phyloP scores from a whole-genome alignment of 805 yeast species.

The Kuraishia molischiana region DNA sequence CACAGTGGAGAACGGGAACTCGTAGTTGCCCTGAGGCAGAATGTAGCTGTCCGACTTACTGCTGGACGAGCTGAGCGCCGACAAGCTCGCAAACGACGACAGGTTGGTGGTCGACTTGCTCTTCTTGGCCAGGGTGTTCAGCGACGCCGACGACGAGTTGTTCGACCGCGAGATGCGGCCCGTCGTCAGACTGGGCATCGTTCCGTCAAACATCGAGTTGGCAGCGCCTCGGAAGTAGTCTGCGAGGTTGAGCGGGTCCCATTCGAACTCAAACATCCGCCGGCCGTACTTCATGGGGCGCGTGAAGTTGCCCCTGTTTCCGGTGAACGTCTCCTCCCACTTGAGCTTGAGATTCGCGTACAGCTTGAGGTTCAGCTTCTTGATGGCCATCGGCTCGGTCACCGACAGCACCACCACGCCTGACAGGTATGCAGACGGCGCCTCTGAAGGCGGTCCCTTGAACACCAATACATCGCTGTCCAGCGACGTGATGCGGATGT shows the following conservation, averaged over 20 bases:
- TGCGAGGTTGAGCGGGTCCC: constrained; percentile 64
- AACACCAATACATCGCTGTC: constrained; percentile 75
- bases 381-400: constrained; percentile 64
- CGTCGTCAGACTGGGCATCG: constrained; percentile 15
- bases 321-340: constrained; percentile 46
- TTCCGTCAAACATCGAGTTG: background rate
- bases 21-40: constrained; percentile 71
- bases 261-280: constrained; percentile 61
- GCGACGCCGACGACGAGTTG: constrained; percentile 32
- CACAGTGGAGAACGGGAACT: constrained; percentile 78
- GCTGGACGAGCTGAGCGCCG: constrained; percentile 5
- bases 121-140: constrained; percentile 19
- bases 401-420: constrained; percentile 76
- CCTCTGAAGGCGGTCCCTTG: constrained; percentile 71
- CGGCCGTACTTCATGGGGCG: constrained; percentile 47
- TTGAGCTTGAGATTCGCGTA: constrained; percentile 58
- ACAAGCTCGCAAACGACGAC: constrained; percentile 7
- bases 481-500: constrained; percentile 49
- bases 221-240: constrained; percentile 14
- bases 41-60: constrained; percentile 23
- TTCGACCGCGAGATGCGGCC: constrained; percentile 24
- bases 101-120: constrained; percentile 26
- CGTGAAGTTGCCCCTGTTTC: constrained; percentile 31
- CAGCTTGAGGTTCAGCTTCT: constrained; percentile 52
- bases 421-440: constrained; percentile 62